These are phyloP conservation scores for Dendrobium chrysotoxum DNA, from an alignment of 106 monocot species.

Conservation along the genomic window DNA sequence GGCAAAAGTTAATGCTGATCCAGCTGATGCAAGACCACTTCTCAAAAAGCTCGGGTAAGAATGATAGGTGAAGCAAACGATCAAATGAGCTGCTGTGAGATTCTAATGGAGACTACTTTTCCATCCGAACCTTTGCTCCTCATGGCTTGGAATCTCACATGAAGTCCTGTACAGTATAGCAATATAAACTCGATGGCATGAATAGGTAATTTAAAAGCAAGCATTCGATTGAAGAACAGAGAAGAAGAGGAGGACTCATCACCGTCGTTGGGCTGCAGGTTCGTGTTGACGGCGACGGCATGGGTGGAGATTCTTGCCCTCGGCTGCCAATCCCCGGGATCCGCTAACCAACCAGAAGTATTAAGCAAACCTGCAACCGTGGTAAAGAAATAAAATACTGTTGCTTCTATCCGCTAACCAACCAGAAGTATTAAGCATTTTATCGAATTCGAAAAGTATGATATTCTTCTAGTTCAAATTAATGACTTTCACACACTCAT, in stretches of 20 bases:
- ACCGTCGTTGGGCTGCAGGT: conserved; percentile 86
- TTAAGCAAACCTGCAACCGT: conserved; percentile 36
- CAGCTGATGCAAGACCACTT: no score
- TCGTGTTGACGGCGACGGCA: conserved; percentile 83
- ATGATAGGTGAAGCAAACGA: not conserved
- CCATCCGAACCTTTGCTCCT: conserved; percentile 26
- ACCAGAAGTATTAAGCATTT: no score
- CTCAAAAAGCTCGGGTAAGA: not conserved
- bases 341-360: conserved; percentile 48
- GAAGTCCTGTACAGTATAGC: conserved; percentile 21
- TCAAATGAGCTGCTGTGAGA: conserved; percentile 79
- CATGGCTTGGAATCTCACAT: conserved; percentile 70
- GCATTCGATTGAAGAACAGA: no score
- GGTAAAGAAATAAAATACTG: not conserved
- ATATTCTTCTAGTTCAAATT: no score
- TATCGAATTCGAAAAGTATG: no score
- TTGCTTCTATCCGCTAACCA: no score
- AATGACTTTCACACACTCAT: no score
- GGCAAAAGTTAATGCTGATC: no score
- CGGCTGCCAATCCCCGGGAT: conserved; percentile 66
- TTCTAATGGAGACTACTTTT: conserved; percentile 66
- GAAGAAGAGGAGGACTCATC: not conserved
- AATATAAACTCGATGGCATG: not conserved
- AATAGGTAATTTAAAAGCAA: no score
- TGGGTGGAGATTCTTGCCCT: conserved; percentile 51